Conservation (phyloP, 257 asterid genomes). For the Mentha longifolia region DNA sequence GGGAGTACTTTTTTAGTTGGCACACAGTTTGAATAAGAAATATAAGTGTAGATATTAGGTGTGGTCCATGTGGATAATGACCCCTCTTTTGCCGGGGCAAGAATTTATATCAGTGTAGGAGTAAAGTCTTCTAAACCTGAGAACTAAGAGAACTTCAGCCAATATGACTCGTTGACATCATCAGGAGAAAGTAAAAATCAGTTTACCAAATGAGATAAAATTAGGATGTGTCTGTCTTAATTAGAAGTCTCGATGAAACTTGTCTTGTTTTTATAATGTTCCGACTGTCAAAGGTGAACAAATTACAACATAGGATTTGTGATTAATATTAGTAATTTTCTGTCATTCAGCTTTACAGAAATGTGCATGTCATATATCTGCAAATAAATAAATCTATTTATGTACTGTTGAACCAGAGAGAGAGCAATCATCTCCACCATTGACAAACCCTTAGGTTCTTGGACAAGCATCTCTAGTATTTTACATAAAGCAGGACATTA, state of each 20-base stretch:
- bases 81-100: neutral
- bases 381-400: neutral
- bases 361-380: neutral
- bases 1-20: neutral
- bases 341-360: slow-evolving; percentile 9
- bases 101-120: neutral
- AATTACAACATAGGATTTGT: neutral
- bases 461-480: slow-evolving; percentile 9
- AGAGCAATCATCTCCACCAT: neutral
- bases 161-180: neutral
- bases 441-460: slow-evolving; percentile 3
- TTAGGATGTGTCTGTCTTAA: slow-evolving; percentile 6
- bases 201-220: neutral
- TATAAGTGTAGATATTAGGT: neutral
- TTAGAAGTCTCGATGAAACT: slow-evolving; percentile 5
- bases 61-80: neutral
- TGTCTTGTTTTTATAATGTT: neutral
- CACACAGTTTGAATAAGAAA: neutral
- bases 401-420: neutral
- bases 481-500: neutral
- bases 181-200: slow-evolving; percentile 3
- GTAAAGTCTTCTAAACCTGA: slow-evolving; percentile 13
- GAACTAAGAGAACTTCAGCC: slow-evolving; percentile 10
- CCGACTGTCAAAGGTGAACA: neutral
- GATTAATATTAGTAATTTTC: neutral